Percentiles rank a stretch among this genome's conserved stretches.
Evolutionary conservation across 2,329 filamentous ascomycete genomes (phyloP).

Genomic region (Ascochyta clinopodiicola): DNA sequence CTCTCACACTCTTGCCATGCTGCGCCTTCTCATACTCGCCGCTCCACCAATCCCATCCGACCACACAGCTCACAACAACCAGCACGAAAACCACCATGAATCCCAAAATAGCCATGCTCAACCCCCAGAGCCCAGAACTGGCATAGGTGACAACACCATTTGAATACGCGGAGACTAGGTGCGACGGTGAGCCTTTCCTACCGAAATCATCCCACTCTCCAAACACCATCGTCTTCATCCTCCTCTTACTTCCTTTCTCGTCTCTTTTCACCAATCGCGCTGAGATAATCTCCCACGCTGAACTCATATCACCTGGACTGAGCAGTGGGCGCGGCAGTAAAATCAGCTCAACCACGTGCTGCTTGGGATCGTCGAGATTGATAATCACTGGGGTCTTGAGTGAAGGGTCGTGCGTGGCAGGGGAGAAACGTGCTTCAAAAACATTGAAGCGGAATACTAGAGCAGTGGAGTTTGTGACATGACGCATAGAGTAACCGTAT

Average conservation of each 20-base stretch:
- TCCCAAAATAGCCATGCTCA: constrained; percentile 29
- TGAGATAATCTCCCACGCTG: constrained; percentile 35
- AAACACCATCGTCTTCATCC: constrained; percentile 32
- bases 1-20: constrained; percentile 29
- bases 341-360: constrained; percentile 39
- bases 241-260: background rate
- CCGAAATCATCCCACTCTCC: constrained; percentile 41
- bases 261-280: constrained; percentile 23
- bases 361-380: constrained; percentile 24
- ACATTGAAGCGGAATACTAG: constrained; percentile 41
- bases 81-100: constrained; percentile 36
- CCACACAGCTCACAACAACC: constrained; percentile 36
- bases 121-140: constrained; percentile 32
- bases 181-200: constrained; percentile 34
- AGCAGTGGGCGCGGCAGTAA: constrained; percentile 34
- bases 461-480: constrained; percentile 23
- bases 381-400: constrained; percentile 15
- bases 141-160: constrained; percentile 26
- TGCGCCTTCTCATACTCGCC: constrained; percentile 41
- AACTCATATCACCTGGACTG: constrained; percentile 26
- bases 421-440: constrained; percentile 29
- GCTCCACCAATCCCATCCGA: constrained; percentile 31
- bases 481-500: constrained; percentile 35
- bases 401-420: constrained; percentile 9
- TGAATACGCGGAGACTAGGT: constrained; percentile 20